Conservation (phyloP, 352 stramenopile species). For the Phytophthora sojae region DNA sequence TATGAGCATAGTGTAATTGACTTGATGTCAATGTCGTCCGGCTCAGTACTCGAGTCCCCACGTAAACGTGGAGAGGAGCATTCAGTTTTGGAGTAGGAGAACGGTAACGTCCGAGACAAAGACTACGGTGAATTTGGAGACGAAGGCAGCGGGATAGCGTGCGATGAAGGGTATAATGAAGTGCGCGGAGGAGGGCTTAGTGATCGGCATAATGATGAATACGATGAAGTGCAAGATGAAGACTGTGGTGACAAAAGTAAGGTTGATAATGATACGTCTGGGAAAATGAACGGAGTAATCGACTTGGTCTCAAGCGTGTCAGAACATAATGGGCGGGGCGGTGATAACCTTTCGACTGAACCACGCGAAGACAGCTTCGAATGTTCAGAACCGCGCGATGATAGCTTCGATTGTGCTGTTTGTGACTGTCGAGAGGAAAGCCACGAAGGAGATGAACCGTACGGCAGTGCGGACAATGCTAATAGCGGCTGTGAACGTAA, state of each 20-base stretch:
- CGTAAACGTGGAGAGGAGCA: background rate
- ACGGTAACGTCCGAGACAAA: background rate
- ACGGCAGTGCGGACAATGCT: background rate
- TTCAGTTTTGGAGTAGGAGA: background rate
- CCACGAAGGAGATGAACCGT: background rate
- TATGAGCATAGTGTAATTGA: background rate
- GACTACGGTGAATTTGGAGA: background rate
- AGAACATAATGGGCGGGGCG: background rate
- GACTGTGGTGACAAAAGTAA: background rate
- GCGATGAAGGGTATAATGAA: background rate
- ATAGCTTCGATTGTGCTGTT: background rate
- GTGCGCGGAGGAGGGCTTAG: background rate
- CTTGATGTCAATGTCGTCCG: background rate
- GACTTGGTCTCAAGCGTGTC: background rate
- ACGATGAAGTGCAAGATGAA: background rate
- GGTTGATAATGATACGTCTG: background rate
- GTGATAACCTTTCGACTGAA: background rate
- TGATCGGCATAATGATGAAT: background rate
- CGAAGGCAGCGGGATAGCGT: background rate
- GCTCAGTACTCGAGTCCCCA: background rate
- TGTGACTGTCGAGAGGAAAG: background rate
- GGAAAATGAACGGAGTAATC: background rate
- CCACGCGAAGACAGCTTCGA: too few species aligned
- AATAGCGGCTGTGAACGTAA: background rate
- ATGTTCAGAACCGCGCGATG: background rate